Percentiles rank a stretch among this genome's conserved stretches.
Conservation (phyloP, 345 rosid species). For the Orychophragmus violaceus region DNA sequence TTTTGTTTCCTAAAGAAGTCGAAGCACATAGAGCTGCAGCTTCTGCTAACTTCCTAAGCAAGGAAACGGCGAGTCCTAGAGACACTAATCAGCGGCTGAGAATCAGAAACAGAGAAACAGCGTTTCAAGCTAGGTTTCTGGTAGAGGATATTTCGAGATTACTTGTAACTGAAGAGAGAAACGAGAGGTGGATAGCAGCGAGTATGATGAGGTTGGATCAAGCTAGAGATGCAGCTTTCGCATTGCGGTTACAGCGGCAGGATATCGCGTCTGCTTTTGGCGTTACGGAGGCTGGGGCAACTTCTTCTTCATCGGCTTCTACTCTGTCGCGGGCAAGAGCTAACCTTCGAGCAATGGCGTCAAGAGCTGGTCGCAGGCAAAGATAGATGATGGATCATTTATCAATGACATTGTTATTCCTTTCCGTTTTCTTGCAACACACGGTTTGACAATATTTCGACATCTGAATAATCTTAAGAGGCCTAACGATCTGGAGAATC, state of each 20-base stretch:
- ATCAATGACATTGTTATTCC: neutral
- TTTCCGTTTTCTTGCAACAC: neutral
- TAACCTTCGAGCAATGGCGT: conserved; percentile 87
- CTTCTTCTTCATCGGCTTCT: conserved; percentile 19
- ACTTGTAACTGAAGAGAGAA: conserved; percentile 31
- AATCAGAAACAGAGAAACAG: conserved; percentile 19
- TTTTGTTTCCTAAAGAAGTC: conserved; percentile 78
- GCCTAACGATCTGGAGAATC: no score
- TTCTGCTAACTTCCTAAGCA: conserved; percentile 10
- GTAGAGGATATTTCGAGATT: conserved; percentile 60
- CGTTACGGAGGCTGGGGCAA: conserved; percentile 24
- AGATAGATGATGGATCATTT: neutral
- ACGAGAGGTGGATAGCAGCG: conserved; percentile 31
- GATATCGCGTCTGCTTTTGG: conserved; percentile 67
- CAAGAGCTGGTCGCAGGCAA: conserved; percentile 64
- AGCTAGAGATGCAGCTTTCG: conserved; percentile 74
- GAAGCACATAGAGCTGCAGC: conserved; percentile 69
- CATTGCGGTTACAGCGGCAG: conserved; percentile 76
- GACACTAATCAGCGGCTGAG: conserved; percentile 9
- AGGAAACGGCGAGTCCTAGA: conserved; percentile 16
- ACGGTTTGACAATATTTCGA: neutral
- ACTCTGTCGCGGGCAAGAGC: conserved; percentile 55
- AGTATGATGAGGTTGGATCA: conserved; percentile 38
- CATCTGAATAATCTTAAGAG: neutral
- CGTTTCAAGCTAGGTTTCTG: conserved; percentile 53